Percentiles rank a stretch among this genome's conserved stretches.
Evolutionary conservation across 2,329 filamentous ascomycete species (phyloP).

Genomic region (Ophiostoma sp.): DNA sequence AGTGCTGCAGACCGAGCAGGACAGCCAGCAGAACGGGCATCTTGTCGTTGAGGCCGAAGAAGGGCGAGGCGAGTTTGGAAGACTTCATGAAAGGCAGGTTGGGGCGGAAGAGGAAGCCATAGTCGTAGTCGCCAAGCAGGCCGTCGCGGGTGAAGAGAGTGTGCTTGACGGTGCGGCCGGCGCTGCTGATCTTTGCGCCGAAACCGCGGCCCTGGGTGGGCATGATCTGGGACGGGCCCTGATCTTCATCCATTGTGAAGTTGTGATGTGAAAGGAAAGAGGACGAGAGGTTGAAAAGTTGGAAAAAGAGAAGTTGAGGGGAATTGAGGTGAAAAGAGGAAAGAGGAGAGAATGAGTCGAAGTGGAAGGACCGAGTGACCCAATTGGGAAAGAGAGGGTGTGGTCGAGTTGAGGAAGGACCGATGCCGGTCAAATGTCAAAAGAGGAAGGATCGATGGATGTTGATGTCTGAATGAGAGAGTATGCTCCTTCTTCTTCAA

Average conservation of each 20-base stretch:
- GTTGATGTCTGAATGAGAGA: not conserved
- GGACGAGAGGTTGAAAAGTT: not conserved
- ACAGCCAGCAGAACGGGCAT: conserved; percentile 75
- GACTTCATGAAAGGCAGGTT: conserved; percentile 81
- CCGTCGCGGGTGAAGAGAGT: conserved; percentile 64
- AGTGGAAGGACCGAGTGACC: not conserved
- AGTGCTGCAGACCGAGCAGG: conserved; percentile 76
- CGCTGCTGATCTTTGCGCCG: conserved; percentile 35
- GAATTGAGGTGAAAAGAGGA: not conserved
- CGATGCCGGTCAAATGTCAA: not conserved
- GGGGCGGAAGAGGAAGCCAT: conserved; percentile 79
- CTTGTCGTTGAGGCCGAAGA: conserved; percentile 78
- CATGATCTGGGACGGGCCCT: conserved; percentile 52
- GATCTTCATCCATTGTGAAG: conserved; percentile 56
- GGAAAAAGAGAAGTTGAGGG: not conserved
- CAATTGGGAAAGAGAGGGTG: not conserved
- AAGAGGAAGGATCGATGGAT: conserved; percentile 4
- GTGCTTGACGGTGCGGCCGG: conserved; percentile 36
- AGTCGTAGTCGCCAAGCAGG: conserved; percentile 83
- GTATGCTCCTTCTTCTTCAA: not conserved
- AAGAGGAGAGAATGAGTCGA: not conserved
- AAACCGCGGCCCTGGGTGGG: conserved; percentile 40
- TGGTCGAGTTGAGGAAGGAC: not conserved
- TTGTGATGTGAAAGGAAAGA: not conserved
- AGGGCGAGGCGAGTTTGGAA: conserved; percentile 61